Conservation (phyloP, 495 filamentous ascomycete species). For the Penicillium cataractarum region DNA sequence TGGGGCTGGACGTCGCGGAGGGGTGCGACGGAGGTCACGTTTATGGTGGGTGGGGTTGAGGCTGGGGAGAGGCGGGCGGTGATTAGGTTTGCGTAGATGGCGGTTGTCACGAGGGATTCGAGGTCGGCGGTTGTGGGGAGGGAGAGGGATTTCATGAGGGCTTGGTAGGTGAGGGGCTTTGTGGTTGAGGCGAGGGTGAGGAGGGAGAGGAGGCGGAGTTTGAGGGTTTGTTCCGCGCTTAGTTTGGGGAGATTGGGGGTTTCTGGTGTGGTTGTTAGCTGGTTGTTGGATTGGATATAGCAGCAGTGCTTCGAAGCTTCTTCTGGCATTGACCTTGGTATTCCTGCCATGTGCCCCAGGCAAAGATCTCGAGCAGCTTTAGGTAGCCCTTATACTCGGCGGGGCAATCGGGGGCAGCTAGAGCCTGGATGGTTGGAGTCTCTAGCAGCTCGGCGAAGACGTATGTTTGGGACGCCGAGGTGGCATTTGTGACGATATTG, state of each 20-base stretch:
- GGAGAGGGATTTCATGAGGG: slow-evolving; percentile 66
- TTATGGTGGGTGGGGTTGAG: slow-evolving; percentile 63
- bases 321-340: too few relatives aligned
- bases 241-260: slow-evolving; percentile 66
- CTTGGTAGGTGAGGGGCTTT: slow-evolving; percentile 70
- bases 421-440: slow-evolving; percentile 76
- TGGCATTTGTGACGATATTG: slow-evolving; percentile 86
- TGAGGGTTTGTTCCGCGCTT: slow-evolving; percentile 71
- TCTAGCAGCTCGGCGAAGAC: slow-evolving; percentile 94
- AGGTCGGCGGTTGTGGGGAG: slow-evolving; percentile 71
- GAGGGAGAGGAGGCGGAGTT: slow-evolving; percentile 90
- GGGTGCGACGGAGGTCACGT: slow-evolving; percentile 76
- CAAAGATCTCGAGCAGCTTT: slow-evolving; percentile 84
- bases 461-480: slow-evolving; percentile 83
- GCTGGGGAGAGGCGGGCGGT: slow-evolving; percentile 79
- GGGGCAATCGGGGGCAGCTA: slow-evolving; percentile 53
- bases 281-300: too few relatives aligned
- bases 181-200: slow-evolving; percentile 69
- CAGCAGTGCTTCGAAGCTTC: slow-evolving; percentile 3
- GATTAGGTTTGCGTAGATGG: slow-evolving; percentile 85
- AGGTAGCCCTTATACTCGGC: slow-evolving; percentile 60
- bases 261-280: background rate
- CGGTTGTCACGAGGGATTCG: slow-evolving; percentile 86
- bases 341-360: slow-evolving; percentile 83
- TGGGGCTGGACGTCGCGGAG: slow-evolving; percentile 81